phyloP scores from a whole-genome alignment of 1,284 basidiomycete genomes.

The Papiliotrema nemorosa region DNA sequence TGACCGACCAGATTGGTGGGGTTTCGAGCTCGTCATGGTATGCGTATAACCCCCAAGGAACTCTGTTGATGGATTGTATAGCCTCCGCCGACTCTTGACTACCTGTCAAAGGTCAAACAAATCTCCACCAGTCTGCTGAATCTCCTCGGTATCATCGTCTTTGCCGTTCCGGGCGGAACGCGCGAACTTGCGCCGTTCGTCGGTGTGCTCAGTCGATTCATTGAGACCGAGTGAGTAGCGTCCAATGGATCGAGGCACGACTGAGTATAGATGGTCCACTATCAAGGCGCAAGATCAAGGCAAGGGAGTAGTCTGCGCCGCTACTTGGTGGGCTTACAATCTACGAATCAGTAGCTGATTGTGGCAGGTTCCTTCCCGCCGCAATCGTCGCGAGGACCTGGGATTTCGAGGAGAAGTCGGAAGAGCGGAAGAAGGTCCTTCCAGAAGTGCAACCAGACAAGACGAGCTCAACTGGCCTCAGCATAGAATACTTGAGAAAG shows the following conservation, averaged over 20 bases:
- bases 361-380: constrained; percentile 21
- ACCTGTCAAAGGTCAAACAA: constrained; percentile 13
- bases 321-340: constrained; percentile 62
- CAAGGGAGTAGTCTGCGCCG: constrained; percentile 72
- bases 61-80: constrained; percentile 1
- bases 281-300: constrained; percentile 63
- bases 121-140: constrained; percentile 18
- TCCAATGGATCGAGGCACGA: not conserved
- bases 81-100: constrained; percentile 19
- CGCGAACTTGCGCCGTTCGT: constrained; percentile 21
- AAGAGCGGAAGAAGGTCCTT: not conserved
- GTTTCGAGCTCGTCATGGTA: constrained; percentile 21
- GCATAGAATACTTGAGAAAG: no score
- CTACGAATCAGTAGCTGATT: not conserved
- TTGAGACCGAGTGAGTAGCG: constrained; percentile 20
- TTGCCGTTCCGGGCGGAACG: constrained; percentile 22
- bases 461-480: no score
- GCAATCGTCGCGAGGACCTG: constrained; percentile 21
- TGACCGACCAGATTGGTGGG: constrained; percentile 23
- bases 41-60: no score
- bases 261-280: constrained; percentile 11
- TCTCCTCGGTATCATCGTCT: constrained; percentile 18
- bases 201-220: constrained; percentile 15
- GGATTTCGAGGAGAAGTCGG: constrained; percentile 13
- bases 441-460: no score